Base-by-base conservation (phyloP, 2,329 filamentous ascomycete genomes). In the Cordyceps pruinosa region DNA sequence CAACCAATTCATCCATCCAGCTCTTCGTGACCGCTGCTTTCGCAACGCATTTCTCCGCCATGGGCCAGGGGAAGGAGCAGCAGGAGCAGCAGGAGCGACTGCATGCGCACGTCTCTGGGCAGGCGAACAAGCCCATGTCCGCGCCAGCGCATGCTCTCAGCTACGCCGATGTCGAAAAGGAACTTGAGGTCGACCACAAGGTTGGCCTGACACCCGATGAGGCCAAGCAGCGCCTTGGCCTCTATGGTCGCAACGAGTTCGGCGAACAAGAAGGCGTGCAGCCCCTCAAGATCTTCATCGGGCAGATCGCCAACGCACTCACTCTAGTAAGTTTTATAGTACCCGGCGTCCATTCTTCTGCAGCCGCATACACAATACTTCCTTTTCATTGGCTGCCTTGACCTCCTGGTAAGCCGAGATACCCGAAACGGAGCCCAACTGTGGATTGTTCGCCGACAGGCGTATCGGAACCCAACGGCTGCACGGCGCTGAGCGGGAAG, bases 301-400 rank as follows among this genome's bases (percentile, higher is more conserved):
- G 79, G 32, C 85, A 89, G 66, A 74, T 88, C 54, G 84, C 83
- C 59, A 88, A 88, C 69, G 85, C 85, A 15, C 82, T 88, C 81
- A 87, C 82, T 62, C 68, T 88, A 69, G 85, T 85, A 65, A 65
- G 68, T 61, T 37, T n/a, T n/a, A n/a, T n/a, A n/a, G n/a, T n/a
- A n/a, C n/a, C n/a, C n/a, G n/a, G n/a, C n/a, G n/a, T n/a, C n/a
- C n/a, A 23, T n/a, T 41, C 19, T 30, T 49, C 45, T 9, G 2
- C 26, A 8, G 26, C 17, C 9, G n/a, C 7, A 1, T 32, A 4
- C 23, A 17, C 25, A 42, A 42, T 42, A 9, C 15, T 37, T 42
- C 12, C 21, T 30, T 15, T 17, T 13, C 26, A 28, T 34, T 46
- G 41, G 51, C 32, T 44, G n/a, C 8, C 9, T 26, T 54, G 51